Evolutionary conservation across 192 early-diverging fungal species (phyloP).

Genomic region (Irineochytrium annulatum): DNA sequence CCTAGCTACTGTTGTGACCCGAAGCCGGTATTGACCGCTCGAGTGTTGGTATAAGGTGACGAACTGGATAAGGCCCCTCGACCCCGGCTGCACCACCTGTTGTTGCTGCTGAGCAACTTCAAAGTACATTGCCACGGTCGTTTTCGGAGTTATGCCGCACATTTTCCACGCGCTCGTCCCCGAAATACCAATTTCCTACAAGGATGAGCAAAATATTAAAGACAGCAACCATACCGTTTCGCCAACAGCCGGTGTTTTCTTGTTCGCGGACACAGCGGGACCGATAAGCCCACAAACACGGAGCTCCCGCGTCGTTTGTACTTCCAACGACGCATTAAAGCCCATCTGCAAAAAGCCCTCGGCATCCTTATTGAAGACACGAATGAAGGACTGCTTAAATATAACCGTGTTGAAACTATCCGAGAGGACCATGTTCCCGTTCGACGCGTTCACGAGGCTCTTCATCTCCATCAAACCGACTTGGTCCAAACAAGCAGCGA

Average conservation of each 20-base stretch:
- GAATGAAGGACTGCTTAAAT: constrained; percentile 97
- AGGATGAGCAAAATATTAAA: neutral
- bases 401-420: constrained; percentile 94
- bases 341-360: constrained; percentile 89
- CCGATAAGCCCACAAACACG: constrained; percentile 96
- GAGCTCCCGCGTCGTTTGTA: constrained; percentile 93
- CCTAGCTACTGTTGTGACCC: constrained; percentile 93
- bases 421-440: constrained; percentile 89
- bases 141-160: constrained; percentile 78
- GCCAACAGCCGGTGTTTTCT: constrained; percentile 84
- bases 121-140: constrained; percentile 90
- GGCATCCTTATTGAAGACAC: constrained; percentile 87
- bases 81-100: constrained; percentile 73
- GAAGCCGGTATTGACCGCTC: constrained; percentile 80
- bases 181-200: constrained; percentile 90
- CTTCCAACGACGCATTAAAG: constrained; percentile 96
- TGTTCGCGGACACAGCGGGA: constrained; percentile 85
- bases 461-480: constrained; percentile 97
- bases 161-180: constrained; percentile 95
- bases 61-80: constrained; percentile 89
- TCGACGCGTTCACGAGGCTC: constrained; percentile 79
- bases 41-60: constrained; percentile 96
- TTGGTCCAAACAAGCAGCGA: constrained; percentile 97
- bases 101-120: constrained; percentile 89
- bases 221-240: constrained; percentile 63